Evolutionary conservation across 768 basidiomycete genomes (phyloP).

Genomic region (Daedaleopsis sinensis): DNA sequence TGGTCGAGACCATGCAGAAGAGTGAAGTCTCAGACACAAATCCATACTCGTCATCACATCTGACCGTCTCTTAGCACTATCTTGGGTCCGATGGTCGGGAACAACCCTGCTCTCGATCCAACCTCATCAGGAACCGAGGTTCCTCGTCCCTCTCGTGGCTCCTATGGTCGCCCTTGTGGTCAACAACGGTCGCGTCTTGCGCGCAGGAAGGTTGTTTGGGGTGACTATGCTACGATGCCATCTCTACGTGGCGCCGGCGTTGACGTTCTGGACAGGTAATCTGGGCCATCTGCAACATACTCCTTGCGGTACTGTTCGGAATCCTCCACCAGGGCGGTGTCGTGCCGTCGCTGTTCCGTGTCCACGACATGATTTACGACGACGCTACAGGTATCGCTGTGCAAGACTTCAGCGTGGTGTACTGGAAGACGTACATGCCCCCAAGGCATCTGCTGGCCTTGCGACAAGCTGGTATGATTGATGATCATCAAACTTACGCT

Average conservation of each 20-base stretch:
- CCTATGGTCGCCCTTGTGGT: constrained; percentile 34
- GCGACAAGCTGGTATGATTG: constrained; percentile 25
- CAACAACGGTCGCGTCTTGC: constrained; percentile 28
- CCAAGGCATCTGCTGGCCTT: constrained; percentile 40
- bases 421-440: constrained; percentile 47
- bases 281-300: constrained; percentile 34
- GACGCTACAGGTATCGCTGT: neutral
- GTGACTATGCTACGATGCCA: constrained; percentile 24
- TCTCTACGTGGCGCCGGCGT: neutral
- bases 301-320: constrained; percentile 38
- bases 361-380: constrained; percentile 31
- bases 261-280: constrained; percentile 22
- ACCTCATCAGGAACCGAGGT: constrained; percentile 45
- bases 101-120: constrained; percentile 35
- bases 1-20: constrained; percentile 13
- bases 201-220: constrained; percentile 36
- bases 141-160: constrained; percentile 39
- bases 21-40: neutral
- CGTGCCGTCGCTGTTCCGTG: constrained; percentile 39
- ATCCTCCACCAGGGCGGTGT: constrained; percentile 44
- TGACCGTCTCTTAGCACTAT: constrained; percentile 24
- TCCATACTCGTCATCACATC: neutral
- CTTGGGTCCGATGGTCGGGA: constrained; percentile 34
- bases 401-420: constrained; percentile 21
- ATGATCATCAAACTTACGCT: neutral